These are phyloP conservation scores for Avena sativa DNA, from an alignment of 176 grass and related monocot species.

Conservation along the genomic window DNA sequence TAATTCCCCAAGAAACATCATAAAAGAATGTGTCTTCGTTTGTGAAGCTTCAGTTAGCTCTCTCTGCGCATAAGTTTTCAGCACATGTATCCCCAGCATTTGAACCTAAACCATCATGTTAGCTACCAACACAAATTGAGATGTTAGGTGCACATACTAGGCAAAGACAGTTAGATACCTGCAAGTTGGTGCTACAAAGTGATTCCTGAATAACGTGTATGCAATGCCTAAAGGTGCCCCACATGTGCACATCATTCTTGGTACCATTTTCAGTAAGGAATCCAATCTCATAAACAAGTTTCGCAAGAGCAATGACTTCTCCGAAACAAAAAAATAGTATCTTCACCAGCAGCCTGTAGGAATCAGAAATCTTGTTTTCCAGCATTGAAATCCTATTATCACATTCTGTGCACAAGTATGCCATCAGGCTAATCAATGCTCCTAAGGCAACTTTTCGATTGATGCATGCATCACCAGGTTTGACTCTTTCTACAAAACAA, in stretches of 20 bases:
- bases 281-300: conserved; percentile 66
- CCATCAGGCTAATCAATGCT: conserved; percentile 65
- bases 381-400: conserved; percentile 59
- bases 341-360: conserved; percentile 69
- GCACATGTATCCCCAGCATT: conserved; percentile 74
- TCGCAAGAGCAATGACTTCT: conserved; percentile 75
- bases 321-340: conserved; percentile 78
- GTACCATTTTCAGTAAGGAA: conserved; percentile 51
- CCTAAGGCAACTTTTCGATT: conserved; percentile 48
- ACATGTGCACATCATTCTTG: conserved; percentile 47
- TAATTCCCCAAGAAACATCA: conserved; percentile 68
- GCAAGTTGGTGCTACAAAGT: conserved; percentile 59
- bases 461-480: conserved; percentile 46
- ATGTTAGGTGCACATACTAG: conserved; percentile 25
- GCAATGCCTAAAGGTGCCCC: conserved; percentile 64
- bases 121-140: conserved; percentile 1
- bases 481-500: conserved; percentile 70
- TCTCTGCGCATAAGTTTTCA: conserved; percentile 86
- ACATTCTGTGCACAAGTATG: conserved; percentile 74
- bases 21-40: conserved; percentile 57
- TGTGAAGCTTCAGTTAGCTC: conserved; percentile 74
- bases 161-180: conserved; percentile 56
- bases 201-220: conserved; percentile 63
- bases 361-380: conserved; percentile 68
- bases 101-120: conserved; percentile 63